phyloP scores from a whole-genome alignment of 805 yeast genomes.

The Kazachstania viticola region DNA sequence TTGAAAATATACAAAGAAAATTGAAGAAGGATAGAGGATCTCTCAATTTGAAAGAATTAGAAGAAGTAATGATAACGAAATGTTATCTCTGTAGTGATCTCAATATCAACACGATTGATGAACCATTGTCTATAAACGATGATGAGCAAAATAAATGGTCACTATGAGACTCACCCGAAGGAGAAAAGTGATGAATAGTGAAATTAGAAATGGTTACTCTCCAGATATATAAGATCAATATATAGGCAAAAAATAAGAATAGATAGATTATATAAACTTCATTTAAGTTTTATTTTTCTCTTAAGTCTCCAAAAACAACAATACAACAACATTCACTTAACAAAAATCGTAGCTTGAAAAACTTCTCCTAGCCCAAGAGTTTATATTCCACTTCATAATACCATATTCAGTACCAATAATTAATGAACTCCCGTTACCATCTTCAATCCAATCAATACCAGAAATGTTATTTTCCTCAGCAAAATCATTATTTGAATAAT shows the following conservation, averaged over 20 bases:
- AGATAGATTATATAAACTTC: background rate
- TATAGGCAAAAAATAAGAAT: too few species aligned
- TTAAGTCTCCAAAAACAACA: background rate
- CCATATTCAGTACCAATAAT: slow-evolving; percentile 60
- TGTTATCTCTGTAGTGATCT: slow-evolving; percentile 72
- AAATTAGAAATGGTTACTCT: too few species aligned
- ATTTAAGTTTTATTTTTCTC: too few species aligned
- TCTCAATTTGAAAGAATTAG: slow-evolving; percentile 37
- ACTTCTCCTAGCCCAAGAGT: slow-evolving; percentile 50
- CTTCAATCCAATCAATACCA: slow-evolving; percentile 50
- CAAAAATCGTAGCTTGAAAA: slow-evolving; percentile 43
- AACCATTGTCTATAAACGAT: slow-evolving; percentile 37
- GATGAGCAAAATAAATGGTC: slow-evolving; percentile 40
- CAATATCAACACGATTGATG: slow-evolving; percentile 59
- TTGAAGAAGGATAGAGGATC: slow-evolving; percentile 17
- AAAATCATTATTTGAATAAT: slow-evolving; percentile 7
- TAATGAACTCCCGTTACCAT: slow-evolving; percentile 38
- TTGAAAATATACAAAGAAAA: slow-evolving; percentile 32
- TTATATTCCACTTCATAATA: slow-evolving; percentile 56
- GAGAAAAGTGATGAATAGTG: too few species aligned
- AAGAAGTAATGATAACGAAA: slow-evolving; percentile 44
- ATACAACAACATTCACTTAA: too few species aligned
- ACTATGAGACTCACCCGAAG: too few species aligned
- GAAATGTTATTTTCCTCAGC: slow-evolving; percentile 38
- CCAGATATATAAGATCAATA: too few species aligned